Evolutionary conservation across 352 stramenopile species (phyloP).

Genomic region (Phytopythium boreale): DNA sequence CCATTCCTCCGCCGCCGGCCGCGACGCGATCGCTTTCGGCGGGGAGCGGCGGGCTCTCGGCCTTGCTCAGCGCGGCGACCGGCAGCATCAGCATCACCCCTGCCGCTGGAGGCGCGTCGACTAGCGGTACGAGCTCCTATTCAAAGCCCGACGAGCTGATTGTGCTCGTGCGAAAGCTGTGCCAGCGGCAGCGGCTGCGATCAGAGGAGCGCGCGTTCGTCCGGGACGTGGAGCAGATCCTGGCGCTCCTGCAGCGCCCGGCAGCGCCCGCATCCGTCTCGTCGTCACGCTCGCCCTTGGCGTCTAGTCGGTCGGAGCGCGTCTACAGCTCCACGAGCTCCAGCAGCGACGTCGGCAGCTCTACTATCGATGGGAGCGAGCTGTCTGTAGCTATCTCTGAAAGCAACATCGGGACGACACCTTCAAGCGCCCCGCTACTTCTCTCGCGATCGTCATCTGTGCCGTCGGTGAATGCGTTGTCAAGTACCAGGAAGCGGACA

Average conservation of each 20-base stretch:
- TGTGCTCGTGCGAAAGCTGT: slow-evolving; percentile 54
- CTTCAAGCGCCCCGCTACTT: not conserved
- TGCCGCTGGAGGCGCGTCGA: not conserved
- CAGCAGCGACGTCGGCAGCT: slow-evolving; percentile 22
- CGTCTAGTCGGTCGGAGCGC: not conserved
- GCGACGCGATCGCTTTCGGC: not conserved
- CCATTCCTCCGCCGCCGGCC: not conserved
- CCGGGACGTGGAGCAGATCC: slow-evolving; percentile 62
- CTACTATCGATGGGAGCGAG: not conserved
- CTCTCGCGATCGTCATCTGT: slow-evolving; percentile 12
- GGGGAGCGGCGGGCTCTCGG: slow-evolving; percentile 5
- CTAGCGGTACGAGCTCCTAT: not conserved
- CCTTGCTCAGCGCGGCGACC: slow-evolving; percentile 5
- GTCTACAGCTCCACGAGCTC: not conserved
- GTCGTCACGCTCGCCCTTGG: not conserved
- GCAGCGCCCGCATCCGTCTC: slow-evolving; percentile 1
- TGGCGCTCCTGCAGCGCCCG: slow-evolving; percentile 28
- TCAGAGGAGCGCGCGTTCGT: slow-evolving; percentile 64
- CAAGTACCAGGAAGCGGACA: not conserved
- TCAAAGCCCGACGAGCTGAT: slow-evolving; percentile 36
- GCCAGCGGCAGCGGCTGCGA: slow-evolving; percentile 57
- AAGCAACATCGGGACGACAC: not conserved
- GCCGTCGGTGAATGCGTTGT: not conserved
- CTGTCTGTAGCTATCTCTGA: not conserved
- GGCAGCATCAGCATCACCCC: not conserved